Evolutionary conservation across 495 filamentous ascomycete species (phyloP).

Genomic region (Cudoniella acicularis): DNA sequence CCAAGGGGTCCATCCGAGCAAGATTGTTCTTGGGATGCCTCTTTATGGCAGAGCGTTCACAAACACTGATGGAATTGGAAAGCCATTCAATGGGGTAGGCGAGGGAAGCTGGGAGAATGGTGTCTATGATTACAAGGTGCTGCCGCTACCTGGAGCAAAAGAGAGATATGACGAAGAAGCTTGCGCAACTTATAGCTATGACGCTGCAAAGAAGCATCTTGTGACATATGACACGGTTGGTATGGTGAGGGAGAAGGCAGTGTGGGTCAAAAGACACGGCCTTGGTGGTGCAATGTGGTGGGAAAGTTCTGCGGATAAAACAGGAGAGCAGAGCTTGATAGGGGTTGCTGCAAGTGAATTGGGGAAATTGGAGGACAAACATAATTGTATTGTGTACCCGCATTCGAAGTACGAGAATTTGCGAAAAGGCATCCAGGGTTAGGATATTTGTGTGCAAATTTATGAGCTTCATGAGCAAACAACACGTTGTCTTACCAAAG

Average conservation of each 20-base stretch:
- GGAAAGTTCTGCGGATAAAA: constrained; percentile 83
- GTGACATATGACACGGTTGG: constrained; percentile 75
- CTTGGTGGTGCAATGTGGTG: constrained; percentile 96
- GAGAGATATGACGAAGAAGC: constrained; percentile 50
- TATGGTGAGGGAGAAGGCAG: constrained; percentile 64
- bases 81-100: constrained; percentile 65
- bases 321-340: constrained; percentile 64
- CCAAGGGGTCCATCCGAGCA: constrained; percentile 56
- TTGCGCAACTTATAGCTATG: constrained; percentile 70
- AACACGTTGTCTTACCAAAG: too few relatives aligned
- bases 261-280: constrained; percentile 59
- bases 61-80: constrained; percentile 70
- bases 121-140: constrained; percentile 80
- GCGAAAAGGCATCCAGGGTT: constrained; percentile 46
- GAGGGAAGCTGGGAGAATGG: constrained; percentile 82
- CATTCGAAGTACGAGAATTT: constrained; percentile 80
- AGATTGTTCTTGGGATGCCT: constrained; percentile 89
- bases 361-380: constrained; percentile 51
- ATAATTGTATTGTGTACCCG: constrained; percentile 69
- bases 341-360: constrained; percentile 58
- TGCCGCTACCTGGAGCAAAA: constrained; percentile 49
- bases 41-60: constrained; percentile 86
- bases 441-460: too few relatives aligned
- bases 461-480: too few relatives aligned
- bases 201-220: constrained; percentile 54